Percentiles rank a stretch among this genome's conserved stretches.
Conservation (phyloP, 164 flowering plant species). For the Kingdonia uniflora region DNA sequence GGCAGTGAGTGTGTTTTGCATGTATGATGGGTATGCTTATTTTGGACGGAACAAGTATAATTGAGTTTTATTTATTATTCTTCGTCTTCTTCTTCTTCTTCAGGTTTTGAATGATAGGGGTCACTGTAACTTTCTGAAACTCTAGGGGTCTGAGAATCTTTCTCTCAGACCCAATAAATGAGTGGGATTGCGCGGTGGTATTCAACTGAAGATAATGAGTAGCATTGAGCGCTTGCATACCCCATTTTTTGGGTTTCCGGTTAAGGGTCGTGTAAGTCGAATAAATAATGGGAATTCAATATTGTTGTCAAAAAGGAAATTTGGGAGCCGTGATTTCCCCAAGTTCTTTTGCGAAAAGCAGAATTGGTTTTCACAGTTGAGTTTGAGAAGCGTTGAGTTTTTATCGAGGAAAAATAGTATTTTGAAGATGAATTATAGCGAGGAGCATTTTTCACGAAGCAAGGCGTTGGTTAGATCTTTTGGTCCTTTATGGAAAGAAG, state of each 20-base stretch:
- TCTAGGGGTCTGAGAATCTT: slow-evolving; percentile 55
- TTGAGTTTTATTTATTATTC: too few species aligned
- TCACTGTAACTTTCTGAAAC: slow-evolving; percentile 12
- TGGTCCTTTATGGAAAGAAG: slow-evolving; percentile 71
- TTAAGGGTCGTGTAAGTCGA: slow-evolving; percentile 17
- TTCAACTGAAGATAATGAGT: slow-evolving; percentile 38
- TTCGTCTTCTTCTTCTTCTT: slow-evolving; percentile 1
- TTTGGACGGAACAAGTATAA: too few species aligned
- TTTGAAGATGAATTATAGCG: slow-evolving; percentile 38
- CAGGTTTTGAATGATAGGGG: slow-evolving; percentile 12
- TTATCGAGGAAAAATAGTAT: slow-evolving; percentile 32
- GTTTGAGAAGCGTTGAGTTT: slow-evolving; percentile 39
- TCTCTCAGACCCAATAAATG: slow-evolving; percentile 64
- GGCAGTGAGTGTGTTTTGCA: too few species aligned
- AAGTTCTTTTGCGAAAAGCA: slow-evolving; percentile 27
- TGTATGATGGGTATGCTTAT: too few species aligned
- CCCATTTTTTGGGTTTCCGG: slow-evolving; percentile 48
- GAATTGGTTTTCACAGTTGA: slow-evolving; percentile 43
- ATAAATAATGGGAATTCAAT: slow-evolving; percentile 19
- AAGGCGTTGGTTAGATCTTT: slow-evolving; percentile 48
- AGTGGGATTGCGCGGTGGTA: slow-evolving; percentile 8
- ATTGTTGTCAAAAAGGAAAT: slow-evolving; percentile 10
- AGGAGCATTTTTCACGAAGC: slow-evolving; percentile 43
- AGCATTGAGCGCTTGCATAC: slow-evolving; percentile 21
- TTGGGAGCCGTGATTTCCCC: slow-evolving; percentile 16